Base-by-base conservation (phyloP, 2,329 filamentous ascomycete species). In the Neophaeococcomyces aloes region DNA sequence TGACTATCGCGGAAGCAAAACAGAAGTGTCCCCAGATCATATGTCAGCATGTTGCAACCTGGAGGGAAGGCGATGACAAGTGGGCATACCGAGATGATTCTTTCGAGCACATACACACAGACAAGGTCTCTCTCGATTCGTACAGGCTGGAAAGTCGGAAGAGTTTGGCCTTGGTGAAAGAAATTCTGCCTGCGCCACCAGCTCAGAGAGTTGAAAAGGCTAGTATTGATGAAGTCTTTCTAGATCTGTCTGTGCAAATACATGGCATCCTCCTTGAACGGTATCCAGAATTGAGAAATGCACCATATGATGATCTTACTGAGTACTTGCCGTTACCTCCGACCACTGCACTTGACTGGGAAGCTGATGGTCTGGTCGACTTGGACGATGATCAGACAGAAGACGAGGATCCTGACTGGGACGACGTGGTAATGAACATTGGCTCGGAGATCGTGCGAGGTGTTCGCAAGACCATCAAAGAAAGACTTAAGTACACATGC, bases 121-220 rank as follows among this genome's bases (percentile, higher is more conserved):
- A 95, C 61, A 98, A 98, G 64, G 91, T 96, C 29, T 94, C 85
- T 5, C 68, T 98, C 30, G 91, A 98, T 61, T 86, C 87, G 7
- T 98, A 96, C 63, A 76, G 91, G 29, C 71, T 85, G 23, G 77
- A 95, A 62, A 93, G 85, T 14, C 75, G 87, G 49, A 83, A 75
- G 65, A 95, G 96, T 46, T 61, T 96, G 55, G 75, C 78, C 8
- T 65, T 79, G 45, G 84, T 96, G 58, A 89, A 87, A 58, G 81
- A 83, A 3, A 68, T 69, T 27, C 65, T 95, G 34, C 82, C 83
- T 1, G 60, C 67, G 14, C 60, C 72, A 1, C 63, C 75, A 33
- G 60, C 79, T 48, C 83, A 86, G 59, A 78, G 73, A 56, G 78
- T 95, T 34, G 89, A 98, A 67, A 98, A 96, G 61, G 91, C 89